A percentile compares a stretch with the other conserved stretches of the same genome.
These are phyloP conservation scores for Withania somnifera DNA, from an alignment of 305 asterid genomes.

Conservation along the genomic window DNA sequence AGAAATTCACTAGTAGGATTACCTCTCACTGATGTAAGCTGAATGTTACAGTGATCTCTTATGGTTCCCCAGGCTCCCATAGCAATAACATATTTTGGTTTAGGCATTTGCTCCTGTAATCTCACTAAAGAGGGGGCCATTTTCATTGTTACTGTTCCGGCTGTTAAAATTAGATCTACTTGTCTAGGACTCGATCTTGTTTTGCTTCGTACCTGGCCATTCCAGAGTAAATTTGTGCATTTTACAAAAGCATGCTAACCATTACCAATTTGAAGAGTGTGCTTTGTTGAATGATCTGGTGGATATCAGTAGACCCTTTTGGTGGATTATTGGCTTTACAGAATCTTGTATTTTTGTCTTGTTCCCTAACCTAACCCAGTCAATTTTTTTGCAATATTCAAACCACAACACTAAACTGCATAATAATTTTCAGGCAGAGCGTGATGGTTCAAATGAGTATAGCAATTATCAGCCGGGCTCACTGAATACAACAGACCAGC, in stretches of 20 bases:
- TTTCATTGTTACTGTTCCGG: too few species aligned
- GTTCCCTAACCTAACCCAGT: background rate
- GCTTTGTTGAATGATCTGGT: background rate
- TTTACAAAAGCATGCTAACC: background rate
- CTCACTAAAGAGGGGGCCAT: too few species aligned
- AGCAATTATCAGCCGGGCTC: constrained; percentile 70
- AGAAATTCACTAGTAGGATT: background rate
- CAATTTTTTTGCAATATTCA: background rate
- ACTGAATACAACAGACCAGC: constrained; percentile 59
- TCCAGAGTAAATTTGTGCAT: background rate
- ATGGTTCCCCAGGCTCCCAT: background rate
- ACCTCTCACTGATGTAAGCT: background rate
- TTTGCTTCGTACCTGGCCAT: background rate
- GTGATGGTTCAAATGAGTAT: constrained; percentile 74
- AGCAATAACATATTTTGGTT: too few species aligned
- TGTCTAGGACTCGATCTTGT: too few species aligned
- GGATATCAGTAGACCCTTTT: background rate
- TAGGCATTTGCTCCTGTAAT: too few species aligned
- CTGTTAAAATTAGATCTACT: too few species aligned
- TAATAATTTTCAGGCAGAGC: constrained; percentile 47
- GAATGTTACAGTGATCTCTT: background rate
- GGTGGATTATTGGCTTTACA: background rate
- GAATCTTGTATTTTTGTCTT: background rate
- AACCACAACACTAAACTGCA: background rate
- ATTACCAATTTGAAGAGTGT: background rate